A percentile compares a stretch with the other conserved stretches of the same genome.
Evolutionary conservation across 2,329 filamentous ascomycete species (phyloP).

Genomic region (Stemphylium beticola): DNA sequence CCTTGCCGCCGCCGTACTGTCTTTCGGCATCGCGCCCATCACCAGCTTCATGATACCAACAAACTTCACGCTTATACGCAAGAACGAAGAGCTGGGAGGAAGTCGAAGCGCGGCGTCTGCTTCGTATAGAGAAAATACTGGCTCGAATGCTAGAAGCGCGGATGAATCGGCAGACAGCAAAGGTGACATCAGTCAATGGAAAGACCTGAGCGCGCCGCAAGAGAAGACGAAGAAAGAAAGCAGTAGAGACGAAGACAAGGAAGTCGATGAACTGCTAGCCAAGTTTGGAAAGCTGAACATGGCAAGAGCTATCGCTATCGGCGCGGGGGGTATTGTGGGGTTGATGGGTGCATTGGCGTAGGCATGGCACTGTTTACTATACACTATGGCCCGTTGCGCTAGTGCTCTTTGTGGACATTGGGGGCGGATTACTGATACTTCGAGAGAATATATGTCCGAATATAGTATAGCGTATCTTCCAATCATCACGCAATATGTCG

Average conservation of each 20-base stretch:
- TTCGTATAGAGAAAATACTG: neutral
- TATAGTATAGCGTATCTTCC: too few species aligned
- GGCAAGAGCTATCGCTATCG: slow-evolving; percentile 32
- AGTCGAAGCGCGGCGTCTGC: slow-evolving; percentile 15
- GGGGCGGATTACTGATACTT: too few species aligned
- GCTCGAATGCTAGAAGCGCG: slow-evolving; percentile 15
- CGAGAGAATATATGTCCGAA: too few species aligned
- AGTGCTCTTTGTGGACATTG: too few species aligned
- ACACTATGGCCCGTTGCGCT: too few species aligned
- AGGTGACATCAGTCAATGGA: slow-evolving; percentile 34
- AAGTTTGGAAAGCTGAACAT: slow-evolving; percentile 32
- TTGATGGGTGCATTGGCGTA: slow-evolving; percentile 24
- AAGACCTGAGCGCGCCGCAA: slow-evolving; percentile 35
- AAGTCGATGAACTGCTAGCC: slow-evolving; percentile 25
- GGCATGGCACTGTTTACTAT: too few species aligned
- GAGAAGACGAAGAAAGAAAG: slow-evolving; percentile 20
- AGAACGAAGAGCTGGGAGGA: slow-evolving; percentile 32
- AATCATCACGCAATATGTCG: too few species aligned
- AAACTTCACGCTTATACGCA: slow-evolving; percentile 24
- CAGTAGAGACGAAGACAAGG: slow-evolving; percentile 22
- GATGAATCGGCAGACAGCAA: slow-evolving; percentile 29
- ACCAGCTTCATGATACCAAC: slow-evolving; percentile 15
- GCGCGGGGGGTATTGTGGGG: slow-evolving; percentile 32
- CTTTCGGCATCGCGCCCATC: slow-evolving; percentile 29
- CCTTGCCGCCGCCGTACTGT: slow-evolving; percentile 23